phyloP scores from a whole-genome alignment of 2,329 filamentous ascomycete genomes.

The Diplodia intermedia region DNA sequence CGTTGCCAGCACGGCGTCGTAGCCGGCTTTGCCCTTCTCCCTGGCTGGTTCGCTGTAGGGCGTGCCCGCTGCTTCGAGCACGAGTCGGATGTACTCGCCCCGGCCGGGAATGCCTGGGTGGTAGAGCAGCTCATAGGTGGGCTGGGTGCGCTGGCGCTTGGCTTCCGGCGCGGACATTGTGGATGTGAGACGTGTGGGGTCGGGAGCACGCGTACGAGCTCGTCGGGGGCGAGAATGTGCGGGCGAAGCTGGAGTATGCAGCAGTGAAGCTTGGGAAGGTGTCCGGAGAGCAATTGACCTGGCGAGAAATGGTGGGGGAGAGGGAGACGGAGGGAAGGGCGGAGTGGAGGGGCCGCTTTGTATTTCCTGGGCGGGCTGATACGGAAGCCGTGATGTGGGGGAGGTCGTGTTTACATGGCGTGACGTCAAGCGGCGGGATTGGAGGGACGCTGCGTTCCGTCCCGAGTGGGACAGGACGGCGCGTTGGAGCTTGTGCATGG shows the following conservation, averaged over 20 bases:
- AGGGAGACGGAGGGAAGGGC: not conserved
- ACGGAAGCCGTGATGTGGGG: constrained; percentile 6
- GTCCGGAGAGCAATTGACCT: constrained; percentile 22
- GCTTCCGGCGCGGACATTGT: constrained; percentile 35
- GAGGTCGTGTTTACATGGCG: not conserved
- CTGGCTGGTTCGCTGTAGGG: constrained; percentile 69
- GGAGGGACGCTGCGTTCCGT: not conserved
- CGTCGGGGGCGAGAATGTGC: not conserved
- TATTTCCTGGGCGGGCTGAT: not conserved
- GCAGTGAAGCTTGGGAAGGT: not conserved
- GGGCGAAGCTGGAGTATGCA: not conserved
- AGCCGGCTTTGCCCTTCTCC: constrained; percentile 55
- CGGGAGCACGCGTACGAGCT: not conserved
- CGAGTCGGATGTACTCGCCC: constrained; percentile 75
- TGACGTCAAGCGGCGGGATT: constrained; percentile 12
- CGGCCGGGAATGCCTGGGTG: constrained; percentile 75
- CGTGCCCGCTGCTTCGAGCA: constrained; percentile 71
- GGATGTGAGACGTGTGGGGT: not conserved
- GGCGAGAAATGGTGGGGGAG: not conserved
- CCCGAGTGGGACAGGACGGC: constrained; percentile 7
- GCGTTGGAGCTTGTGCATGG: constrained; percentile 12
- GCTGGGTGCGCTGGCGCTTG: constrained; percentile 44
- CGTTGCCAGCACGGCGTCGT: constrained; percentile 59
- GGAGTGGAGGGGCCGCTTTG: not conserved
- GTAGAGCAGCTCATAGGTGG: constrained; percentile 71